These are phyloP conservation scores for Ceratocystis lukuohia DNA, from an alignment of 2,329 filamentous ascomycete species.

Conservation along the genomic window DNA sequence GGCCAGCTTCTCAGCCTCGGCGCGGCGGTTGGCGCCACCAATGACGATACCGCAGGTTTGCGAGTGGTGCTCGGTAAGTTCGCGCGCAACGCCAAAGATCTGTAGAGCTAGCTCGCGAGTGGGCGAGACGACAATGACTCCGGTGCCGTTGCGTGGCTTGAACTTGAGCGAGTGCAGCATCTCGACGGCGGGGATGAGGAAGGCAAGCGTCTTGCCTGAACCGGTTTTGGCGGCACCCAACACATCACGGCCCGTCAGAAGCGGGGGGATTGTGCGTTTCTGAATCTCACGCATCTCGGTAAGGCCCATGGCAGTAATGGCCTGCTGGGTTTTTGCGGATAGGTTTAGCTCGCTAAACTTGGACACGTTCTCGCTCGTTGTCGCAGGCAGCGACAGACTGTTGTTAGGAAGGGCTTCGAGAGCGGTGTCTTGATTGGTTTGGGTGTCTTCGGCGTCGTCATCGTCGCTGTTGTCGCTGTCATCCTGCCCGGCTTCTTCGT, in stretches of 20 bases:
- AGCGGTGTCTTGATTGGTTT: conserved; percentile 25
- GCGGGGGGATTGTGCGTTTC: conserved; percentile 68
- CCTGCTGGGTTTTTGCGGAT: conserved; percentile 77
- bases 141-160: conserved; percentile 88
- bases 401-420: conserved; percentile 28
- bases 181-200: conserved; percentile 86
- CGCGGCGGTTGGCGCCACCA: conserved; percentile 78
- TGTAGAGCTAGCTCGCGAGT: conserved; percentile 89
- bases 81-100: conserved; percentile 87
- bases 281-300: conserved; percentile 95
- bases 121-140: conserved; percentile 82
- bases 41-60: conserved; percentile 93
- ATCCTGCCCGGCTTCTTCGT: conserved; percentile 20
- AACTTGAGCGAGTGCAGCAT: conserved; percentile 82
- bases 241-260: conserved; percentile 81
- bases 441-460: conserved; percentile 20
- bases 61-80: conserved; percentile 87
- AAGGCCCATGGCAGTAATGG: conserved; percentile 84
- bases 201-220: conserved; percentile 88
- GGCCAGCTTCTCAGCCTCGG: conserved; percentile 83
- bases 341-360: conserved; percentile 73
- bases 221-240: conserved; percentile 93
- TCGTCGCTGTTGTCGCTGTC: conserved; percentile 14
- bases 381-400: conserved; percentile 40
- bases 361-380: conserved; percentile 47